Evolutionary conservation across 106 monocot species (phyloP).

Genomic region (Agapanthus africanus): DNA sequence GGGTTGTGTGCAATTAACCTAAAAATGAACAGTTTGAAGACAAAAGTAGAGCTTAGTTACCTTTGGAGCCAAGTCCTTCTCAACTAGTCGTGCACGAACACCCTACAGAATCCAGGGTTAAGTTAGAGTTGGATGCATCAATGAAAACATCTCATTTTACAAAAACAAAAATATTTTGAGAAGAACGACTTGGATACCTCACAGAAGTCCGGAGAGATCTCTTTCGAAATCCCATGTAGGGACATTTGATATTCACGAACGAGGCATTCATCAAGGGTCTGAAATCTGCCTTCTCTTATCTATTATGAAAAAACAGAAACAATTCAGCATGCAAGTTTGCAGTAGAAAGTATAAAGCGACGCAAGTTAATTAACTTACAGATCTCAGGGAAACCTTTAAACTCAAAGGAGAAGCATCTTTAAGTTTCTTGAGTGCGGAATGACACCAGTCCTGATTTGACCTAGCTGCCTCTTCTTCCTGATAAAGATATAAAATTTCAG

Average conservation of each 20-base stretch:
- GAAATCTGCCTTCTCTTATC: constrained; percentile 90
- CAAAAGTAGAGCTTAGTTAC: constrained; percentile 24
- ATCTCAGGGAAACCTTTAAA: constrained; percentile 77
- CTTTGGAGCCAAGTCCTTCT: constrained; percentile 80
- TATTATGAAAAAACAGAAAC: constrained; percentile 6
- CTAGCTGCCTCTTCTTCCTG: constrained; percentile 77
- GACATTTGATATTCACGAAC: constrained; percentile 93
- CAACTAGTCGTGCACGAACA: constrained; percentile 71
- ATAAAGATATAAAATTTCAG: neutral
- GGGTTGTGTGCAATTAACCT: too few relatives aligned
- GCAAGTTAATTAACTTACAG: constrained; percentile 43
- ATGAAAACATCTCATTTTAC: neutral
- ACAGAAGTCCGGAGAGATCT: constrained; percentile 54
- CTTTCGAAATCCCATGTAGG: constrained; percentile 65
- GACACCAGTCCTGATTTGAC: constrained; percentile 73
- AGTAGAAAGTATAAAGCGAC: neutral
- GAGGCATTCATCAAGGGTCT: constrained; percentile 89
- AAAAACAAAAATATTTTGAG: neutral
- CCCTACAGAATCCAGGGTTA: constrained; percentile 35
- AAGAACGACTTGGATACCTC: constrained; percentile 43
- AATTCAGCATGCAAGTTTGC: neutral
- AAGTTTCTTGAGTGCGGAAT: constrained; percentile 74
- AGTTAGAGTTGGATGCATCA: neutral
- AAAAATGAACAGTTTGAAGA: neutral
- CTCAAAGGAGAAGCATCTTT: constrained; percentile 89